Percentiles rank a stretch among this genome's conserved stretches.
phyloP scores from a whole-genome alignment of 768 basidiomycete genomes.

The Trametes punicea region DNA sequence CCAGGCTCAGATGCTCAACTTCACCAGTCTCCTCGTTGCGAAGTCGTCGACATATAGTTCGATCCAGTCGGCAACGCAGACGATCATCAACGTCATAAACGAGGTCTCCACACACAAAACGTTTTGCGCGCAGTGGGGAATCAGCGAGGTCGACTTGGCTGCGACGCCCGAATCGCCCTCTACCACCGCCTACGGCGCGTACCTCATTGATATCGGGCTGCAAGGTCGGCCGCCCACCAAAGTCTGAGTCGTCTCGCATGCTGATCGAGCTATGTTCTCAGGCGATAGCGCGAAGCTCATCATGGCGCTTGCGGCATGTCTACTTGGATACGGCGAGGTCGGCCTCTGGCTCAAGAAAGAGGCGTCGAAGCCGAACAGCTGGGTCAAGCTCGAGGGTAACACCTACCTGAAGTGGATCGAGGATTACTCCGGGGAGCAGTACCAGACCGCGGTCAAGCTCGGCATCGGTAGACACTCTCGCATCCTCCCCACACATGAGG shows the following conservation, averaged over 20 bases:
- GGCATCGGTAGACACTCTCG: constrained; percentile 60
- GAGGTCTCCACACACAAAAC: constrained; percentile 72
- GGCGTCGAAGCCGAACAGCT: constrained; percentile 41
- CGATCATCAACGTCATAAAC: constrained; percentile 57
- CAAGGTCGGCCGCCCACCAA: constrained; percentile 52
- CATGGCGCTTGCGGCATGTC: constrained; percentile 83
- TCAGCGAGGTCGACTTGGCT: constrained; percentile 58
- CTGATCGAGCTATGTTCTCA: constrained; percentile 18
- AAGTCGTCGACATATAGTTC: constrained; percentile 66
- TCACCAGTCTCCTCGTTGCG: constrained; percentile 62
- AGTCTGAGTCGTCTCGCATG: too few relatives aligned
- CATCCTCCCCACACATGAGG: background rate
- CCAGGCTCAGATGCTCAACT: too few relatives aligned
- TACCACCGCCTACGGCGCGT: constrained; percentile 85
- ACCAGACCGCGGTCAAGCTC: constrained; percentile 65
- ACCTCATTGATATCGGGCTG: constrained; percentile 74
- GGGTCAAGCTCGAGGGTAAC: constrained; percentile 64
- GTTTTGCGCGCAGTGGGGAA: constrained; percentile 70
- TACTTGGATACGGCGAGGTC: constrained; percentile 91
- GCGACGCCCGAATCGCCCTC: constrained; percentile 61
- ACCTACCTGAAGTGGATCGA: constrained; percentile 75
- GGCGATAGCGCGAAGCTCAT: constrained; percentile 70
- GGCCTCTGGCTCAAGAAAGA: constrained; percentile 77
- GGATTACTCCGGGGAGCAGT: constrained; percentile 71
- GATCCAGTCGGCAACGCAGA: constrained; percentile 61